A percentile compares a stretch with the other conserved stretches of the same genome.
phyloP scores from a whole-genome alignment of 306 rosid genomes.

The Argentina anserina region DNA sequence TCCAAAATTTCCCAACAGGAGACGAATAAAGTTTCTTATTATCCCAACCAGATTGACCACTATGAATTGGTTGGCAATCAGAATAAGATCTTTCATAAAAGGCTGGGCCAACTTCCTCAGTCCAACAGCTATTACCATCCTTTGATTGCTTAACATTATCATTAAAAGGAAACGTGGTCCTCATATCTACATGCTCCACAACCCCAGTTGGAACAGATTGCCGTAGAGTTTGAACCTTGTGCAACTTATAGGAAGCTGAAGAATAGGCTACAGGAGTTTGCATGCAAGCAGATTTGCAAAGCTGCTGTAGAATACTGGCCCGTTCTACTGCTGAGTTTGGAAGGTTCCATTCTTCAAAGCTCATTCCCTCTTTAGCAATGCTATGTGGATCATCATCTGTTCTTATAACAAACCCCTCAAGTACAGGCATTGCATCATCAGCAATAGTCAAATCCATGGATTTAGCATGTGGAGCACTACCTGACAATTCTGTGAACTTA shows the following conservation, averaged over 20 bases:
- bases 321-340: conserved; percentile 38
- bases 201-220: conserved; percentile 71
- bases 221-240: conserved; percentile 25
- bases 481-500: conserved; percentile 30
- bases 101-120: conserved; percentile 19
- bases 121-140: conserved; percentile 17
- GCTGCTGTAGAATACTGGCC: conserved; percentile 46
- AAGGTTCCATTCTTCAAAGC: conserved; percentile 45
- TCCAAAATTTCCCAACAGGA: conserved; percentile 74
- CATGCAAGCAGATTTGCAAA: conserved; percentile 54
- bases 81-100: conserved; percentile 47
- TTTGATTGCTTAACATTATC: conserved; percentile 24
- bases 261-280: conserved; percentile 55
- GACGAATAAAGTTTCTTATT: conserved; percentile 39
- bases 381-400: conserved; percentile 46
- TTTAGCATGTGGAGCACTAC: conserved; percentile 35
- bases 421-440: conserved; percentile 54
- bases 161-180: conserved; percentile 33
- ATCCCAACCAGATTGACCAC: conserved; percentile 36
- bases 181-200: conserved; percentile 47
- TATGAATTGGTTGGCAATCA: conserved; percentile 39
- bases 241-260: conserved; percentile 40
- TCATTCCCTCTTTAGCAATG: conserved; percentile 38
- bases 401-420: conserved; percentile 66
- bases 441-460: conserved; percentile 35